Evolutionary conservation across 495 filamentous ascomycete species (phyloP).

Genomic region (Hypoxylon trugodes): DNA sequence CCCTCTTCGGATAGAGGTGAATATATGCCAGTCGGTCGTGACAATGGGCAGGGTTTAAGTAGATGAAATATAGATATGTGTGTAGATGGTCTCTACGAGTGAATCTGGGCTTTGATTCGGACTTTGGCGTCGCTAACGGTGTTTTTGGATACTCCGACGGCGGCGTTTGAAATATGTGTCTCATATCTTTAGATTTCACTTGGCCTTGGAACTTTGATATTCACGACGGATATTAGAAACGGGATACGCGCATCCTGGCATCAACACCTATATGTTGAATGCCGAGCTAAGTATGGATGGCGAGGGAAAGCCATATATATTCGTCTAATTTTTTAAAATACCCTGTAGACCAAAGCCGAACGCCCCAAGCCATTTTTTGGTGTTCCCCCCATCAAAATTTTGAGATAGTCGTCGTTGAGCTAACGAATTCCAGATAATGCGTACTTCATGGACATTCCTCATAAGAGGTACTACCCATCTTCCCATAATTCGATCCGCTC

Average conservation of each 20-base stretch:
- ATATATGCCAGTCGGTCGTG: conserved; percentile 29
- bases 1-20: conserved; percentile 23
- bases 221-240: no score
- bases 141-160: not conserved
- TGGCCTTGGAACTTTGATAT: no score
- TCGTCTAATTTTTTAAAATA: conserved; percentile 7
- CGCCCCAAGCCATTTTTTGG: not conserved
- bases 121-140: not conserved
- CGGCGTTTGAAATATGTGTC: no score
- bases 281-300: not conserved
- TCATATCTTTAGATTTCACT: no score
- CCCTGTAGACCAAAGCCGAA: conserved; percentile 1
- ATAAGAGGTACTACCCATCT: not conserved
- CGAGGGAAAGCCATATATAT: not conserved
- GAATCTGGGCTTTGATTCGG: not conserved
- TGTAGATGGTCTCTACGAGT: not conserved
- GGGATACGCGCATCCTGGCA: not conserved
- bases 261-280: not conserved
- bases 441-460: not conserved
- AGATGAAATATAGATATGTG: conserved; percentile 1
- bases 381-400: conserved; percentile 2
- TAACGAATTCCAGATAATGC: conserved; percentile 8
- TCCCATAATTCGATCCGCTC: not conserved
- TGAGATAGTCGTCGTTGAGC: conserved; percentile 7
- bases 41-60: not conserved